Evolutionary conservation across 805 yeast species (phyloP), one percentile per base, ranked within the genome.

Genomic region (Novakomyces olei): DNA sequence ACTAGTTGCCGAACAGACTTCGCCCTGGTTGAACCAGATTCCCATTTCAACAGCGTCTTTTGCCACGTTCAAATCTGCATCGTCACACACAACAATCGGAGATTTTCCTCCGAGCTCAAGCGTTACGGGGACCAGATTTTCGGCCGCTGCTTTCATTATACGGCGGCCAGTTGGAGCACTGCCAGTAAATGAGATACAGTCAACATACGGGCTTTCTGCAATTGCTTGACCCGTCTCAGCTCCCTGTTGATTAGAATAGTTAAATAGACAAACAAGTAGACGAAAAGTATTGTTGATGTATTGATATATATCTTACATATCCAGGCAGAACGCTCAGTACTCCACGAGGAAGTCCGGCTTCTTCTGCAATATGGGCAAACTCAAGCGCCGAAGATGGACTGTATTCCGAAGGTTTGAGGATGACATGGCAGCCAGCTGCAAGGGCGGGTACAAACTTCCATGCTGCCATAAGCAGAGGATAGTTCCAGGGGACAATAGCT

Each of bases 361-460:
- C 58, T 43, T 57, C 56, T 44, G 69, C 67, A 34, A 68, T 51
- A 17, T 55, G 55, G 25, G 75, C 80, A 37, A 74, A 58, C 42
- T 61, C 57, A 41, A 75, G 62, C 41, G 72, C 57, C 17, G 80
- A 67, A 43, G 76, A 59, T 8, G 88, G 88, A 5, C 85, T 74
- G 41, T 70, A 55, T 53, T 77, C 88, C 36, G 80, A 72, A 2
- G 79, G 63, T 52, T 76, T 76, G 49, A 76, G 62, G 29, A 76
- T 68, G 29, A 73, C 64, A 9, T 68, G 62, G 52, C 77, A 75
- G 34, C 88, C 88, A 34, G 78, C 72, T 27, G 83, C 80, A 40
- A 76, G 54, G 6, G 91, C 88, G 15, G 85, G 85, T 18, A 76
- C 79, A 46, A 76, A 58, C 51, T 76, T 75, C 88, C 88, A 76